Percentiles rank a stretch among this genome's conserved stretches.
These are phyloP conservation scores for Venturia effusa DNA, from an alignment of 2,329 filamentous ascomycete species.

Conservation along the genomic window DNA sequence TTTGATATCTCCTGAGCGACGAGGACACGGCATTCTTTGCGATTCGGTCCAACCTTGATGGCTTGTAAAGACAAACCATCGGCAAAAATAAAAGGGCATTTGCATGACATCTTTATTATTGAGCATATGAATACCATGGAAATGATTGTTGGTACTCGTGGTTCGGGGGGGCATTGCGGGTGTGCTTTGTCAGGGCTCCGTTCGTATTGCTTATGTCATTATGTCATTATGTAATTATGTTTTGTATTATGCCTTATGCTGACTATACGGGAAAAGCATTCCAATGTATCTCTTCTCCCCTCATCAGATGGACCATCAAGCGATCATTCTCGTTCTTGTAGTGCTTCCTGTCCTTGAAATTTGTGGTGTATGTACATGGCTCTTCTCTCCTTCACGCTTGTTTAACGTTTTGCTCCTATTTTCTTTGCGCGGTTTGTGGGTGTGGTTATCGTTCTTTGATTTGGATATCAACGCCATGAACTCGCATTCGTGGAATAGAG, in stretches of 20 bases:
- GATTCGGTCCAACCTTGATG: background rate
- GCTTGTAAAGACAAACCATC: background rate
- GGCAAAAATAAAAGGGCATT: background rate
- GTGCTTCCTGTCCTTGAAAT: too few relatives aligned
- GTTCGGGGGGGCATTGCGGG: background rate
- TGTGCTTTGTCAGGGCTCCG: background rate
- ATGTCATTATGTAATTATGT: background rate
- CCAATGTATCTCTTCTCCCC: too few relatives aligned
- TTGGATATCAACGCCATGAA: too few relatives aligned
- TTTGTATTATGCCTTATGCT: background rate
- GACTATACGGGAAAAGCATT: too few relatives aligned
- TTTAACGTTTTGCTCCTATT: too few relatives aligned
- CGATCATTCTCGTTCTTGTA: too few relatives aligned
- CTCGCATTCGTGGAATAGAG: too few relatives aligned
- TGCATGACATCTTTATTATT: background rate
- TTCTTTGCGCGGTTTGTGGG: too few relatives aligned
- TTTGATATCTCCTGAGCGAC: constrained; percentile 66
- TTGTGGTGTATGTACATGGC: too few relatives aligned
- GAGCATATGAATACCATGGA: background rate
- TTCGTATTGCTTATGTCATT: background rate
- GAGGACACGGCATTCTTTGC: background rate
- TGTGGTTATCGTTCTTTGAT: too few relatives aligned
- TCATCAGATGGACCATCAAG: too few relatives aligned
- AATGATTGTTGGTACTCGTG: background rate
- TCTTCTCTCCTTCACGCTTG: too few relatives aligned